These are phyloP conservation scores for Jatropha curcas DNA, from an alignment of 345 rosid species.

Conservation along the genomic window DNA sequence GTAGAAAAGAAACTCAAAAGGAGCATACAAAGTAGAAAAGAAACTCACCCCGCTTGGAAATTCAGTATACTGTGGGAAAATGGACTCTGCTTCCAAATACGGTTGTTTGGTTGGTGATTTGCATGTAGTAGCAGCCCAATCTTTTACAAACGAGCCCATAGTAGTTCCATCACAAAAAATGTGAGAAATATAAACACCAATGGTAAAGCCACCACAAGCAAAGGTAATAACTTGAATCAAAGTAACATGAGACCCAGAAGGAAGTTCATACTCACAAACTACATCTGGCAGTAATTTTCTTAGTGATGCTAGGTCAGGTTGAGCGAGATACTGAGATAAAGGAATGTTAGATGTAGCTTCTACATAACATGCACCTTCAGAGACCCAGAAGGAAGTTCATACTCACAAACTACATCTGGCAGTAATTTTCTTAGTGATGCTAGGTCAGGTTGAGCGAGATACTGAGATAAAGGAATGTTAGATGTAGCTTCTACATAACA, in stretches of 20 bases:
- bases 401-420: too few species aligned
- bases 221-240: conserved; percentile 29
- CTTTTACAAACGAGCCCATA: conserved; percentile 35
- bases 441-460: too few species aligned
- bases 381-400: too few species aligned
- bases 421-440: too few species aligned
- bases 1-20: too few species aligned
- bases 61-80: conserved; percentile 24
- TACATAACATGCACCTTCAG: neutral
- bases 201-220: conserved; percentile 41
- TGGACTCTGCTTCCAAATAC: conserved; percentile 27
- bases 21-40: too few species aligned
- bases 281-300: conserved; percentile 22
- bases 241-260: neutral
- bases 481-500: too few species aligned
- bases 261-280: neutral
- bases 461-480: too few species aligned
- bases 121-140: conserved; percentile 34
- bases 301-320: neutral
- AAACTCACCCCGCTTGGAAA: conserved; percentile 1
- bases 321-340: conserved; percentile 4
- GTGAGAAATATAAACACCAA: conserved; percentile 40
- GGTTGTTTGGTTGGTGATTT: conserved; percentile 12
- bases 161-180: conserved; percentile 43
- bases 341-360: conserved; percentile 3